Evolutionary conservation across 257 asterid species (phyloP).

Genomic region (Voacanga thouarsii): DNA sequence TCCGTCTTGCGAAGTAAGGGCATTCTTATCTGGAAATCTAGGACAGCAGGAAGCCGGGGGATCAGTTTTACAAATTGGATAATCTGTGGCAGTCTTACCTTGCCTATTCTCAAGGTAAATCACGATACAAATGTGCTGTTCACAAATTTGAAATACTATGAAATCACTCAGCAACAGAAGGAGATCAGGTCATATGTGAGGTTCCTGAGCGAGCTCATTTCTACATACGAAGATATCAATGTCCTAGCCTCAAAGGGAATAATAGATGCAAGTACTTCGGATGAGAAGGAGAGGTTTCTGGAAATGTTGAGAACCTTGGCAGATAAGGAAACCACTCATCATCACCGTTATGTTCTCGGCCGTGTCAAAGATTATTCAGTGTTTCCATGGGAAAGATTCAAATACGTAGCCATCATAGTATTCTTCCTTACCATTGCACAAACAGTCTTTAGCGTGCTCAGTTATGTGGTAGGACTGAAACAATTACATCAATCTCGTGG

Average conservation of each 20-base stretch:
- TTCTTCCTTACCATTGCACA: not conserved
- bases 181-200: slow-evolving; percentile 20
- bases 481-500: not conserved
- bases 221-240: slow-evolving; percentile 19
- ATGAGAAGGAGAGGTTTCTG: not conserved
- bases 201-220: slow-evolving; percentile 24
- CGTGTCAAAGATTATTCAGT: not conserved
- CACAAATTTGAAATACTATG: slow-evolving; percentile 14
- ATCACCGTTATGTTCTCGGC: not conserved
- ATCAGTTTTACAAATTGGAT: slow-evolving; percentile 12
- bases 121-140: slow-evolving; percentile 7
- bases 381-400: not conserved
- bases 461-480: not conserved
- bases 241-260: slow-evolving; percentile 8
- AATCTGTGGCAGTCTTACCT: slow-evolving; percentile 2
- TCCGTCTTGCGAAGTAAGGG: slow-evolving; percentile 19
- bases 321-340: not conserved
- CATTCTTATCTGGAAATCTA: not conserved
- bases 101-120: slow-evolving; percentile 18
- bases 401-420: not conserved
- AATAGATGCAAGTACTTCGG: not conserved
- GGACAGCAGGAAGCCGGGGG: slow-evolving; percentile 9
- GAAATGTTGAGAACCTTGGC: not conserved
- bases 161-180: slow-evolving; percentile 10
- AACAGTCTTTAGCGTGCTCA: not conserved